These are phyloP conservation scores for Didymella lethalis DNA, from an alignment of 2,329 filamentous ascomycete genomes.

Conservation along the genomic window DNA sequence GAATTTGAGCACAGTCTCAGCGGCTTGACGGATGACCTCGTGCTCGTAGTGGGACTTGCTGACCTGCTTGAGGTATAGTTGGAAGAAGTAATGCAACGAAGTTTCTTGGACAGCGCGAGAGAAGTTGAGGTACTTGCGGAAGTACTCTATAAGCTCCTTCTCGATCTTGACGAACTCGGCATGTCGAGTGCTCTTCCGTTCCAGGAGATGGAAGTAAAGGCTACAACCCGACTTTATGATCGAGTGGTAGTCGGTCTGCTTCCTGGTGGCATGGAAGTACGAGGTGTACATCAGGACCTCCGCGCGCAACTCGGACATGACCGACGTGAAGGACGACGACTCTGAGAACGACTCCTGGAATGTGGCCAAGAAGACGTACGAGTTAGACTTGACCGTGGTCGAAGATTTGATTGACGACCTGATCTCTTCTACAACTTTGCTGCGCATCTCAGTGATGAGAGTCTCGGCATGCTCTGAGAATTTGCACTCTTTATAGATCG, in stretches of 20 bases:
- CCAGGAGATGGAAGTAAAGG: conserved; percentile 35
- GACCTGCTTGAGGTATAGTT: conserved; percentile 29
- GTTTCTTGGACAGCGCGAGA: conserved; percentile 23
- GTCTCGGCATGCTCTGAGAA: conserved; percentile 26
- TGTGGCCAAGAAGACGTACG: conserved; percentile 53
- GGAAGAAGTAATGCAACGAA: conserved; percentile 32
- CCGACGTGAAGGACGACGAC: conserved; percentile 49
- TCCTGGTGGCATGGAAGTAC: conserved; percentile 38
- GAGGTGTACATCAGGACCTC: conserved; percentile 42
- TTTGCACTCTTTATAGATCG: conserved; percentile 32
- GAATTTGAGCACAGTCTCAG: conserved; percentile 26
- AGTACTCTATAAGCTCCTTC: conserved; percentile 31
- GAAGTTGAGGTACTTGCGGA: conserved; percentile 33
- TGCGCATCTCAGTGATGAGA: conserved; percentile 31
- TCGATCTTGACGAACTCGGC: conserved; percentile 31
- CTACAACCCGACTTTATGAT: conserved; percentile 35
- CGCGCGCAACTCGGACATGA: conserved; percentile 54
- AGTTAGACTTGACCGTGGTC: conserved; percentile 23
- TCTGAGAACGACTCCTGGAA: conserved; percentile 54
- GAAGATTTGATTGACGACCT: conserved; percentile 21
- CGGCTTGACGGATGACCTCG: conserved; percentile 25
- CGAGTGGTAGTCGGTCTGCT: conserved; percentile 47
- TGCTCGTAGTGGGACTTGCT: conserved; percentile 28
- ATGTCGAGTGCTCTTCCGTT: conserved; percentile 24
- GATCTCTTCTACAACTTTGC: conserved; percentile 31